Conservation (phyloP, 257 asterid genomes). For the Ballota nigra region DNA sequence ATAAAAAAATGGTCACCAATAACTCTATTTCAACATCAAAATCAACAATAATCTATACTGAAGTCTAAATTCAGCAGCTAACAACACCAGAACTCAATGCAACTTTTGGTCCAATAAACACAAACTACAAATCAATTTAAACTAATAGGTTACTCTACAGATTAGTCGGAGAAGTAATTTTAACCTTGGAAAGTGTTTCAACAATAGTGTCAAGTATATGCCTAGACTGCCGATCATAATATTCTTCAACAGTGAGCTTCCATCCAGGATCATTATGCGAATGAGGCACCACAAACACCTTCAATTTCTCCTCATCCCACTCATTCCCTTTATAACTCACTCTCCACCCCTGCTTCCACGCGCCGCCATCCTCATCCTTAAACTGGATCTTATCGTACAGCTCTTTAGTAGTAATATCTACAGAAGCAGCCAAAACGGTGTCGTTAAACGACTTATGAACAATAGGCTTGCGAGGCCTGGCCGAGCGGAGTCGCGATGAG, state of each 20-base stretch:
- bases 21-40: background rate
- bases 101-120: background rate
- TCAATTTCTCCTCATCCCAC: slow-evolving; percentile 93
- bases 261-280: slow-evolving; percentile 99
- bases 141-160: background rate
- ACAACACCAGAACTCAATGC: slow-evolving; percentile 4
- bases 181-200: slow-evolving; percentile 76
- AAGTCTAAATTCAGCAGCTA: background rate
- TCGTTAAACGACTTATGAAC: slow-evolving; percentile 51
- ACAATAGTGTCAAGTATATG: slow-evolving; percentile 87
- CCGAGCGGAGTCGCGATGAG: slow-evolving; percentile 36
- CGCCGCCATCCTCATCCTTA: slow-evolving; percentile 89
- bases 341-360: slow-evolving; percentile 99
- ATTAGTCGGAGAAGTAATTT: background rate
- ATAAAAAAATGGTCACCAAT: background rate
- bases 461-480: slow-evolving; percentile 53
- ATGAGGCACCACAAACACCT: slow-evolving; percentile 92
- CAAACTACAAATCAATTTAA: background rate
- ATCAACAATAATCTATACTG: background rate
- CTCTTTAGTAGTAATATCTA: slow-evolving; percentile 80
- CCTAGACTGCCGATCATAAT: slow-evolving; percentile 82
- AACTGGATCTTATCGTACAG: slow-evolving; percentile 90
- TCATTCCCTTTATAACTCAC: slow-evolving; percentile 81
- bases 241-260: slow-evolving; percentile 93
- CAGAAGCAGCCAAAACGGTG: slow-evolving; percentile 54